Evolutionary conservation across 306 rosid species (phyloP).

Genomic region (Begonia loranthoides): DNA sequence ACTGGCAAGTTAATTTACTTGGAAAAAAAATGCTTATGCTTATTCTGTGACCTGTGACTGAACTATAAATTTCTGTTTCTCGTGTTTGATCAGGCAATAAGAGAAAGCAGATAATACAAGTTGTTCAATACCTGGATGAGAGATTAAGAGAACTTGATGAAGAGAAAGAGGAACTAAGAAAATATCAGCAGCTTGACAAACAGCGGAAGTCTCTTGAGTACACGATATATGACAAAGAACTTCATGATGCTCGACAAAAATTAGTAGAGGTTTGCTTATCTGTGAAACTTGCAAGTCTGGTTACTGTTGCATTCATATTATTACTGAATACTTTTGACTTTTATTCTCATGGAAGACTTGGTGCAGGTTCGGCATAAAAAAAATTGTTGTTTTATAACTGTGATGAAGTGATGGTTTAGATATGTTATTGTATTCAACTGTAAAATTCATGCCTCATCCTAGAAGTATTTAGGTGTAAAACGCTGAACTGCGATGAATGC

Average conservation of each 20-base stretch:
- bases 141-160: conserved; percentile 87
- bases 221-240: conserved; percentile 78
- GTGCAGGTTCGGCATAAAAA: no score
- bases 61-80: not conserved
- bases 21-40: not conserved
- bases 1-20: conserved; percentile 41
- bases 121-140: conserved; percentile 93
- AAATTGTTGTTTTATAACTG: no score
- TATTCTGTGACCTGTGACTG: not conserved
- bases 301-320: not conserved
- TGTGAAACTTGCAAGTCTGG: conserved; percentile 1
- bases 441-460: no score
- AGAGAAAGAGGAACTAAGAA: conserved; percentile 91
- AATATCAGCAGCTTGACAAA: conserved; percentile 91
- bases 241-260: conserved; percentile 84
- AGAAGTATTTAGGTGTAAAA: no score
- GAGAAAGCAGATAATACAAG: conserved; percentile 93
- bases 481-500: no score
- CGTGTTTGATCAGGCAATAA: conserved; percentile 52
- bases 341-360: not conserved
- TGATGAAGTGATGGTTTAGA: no score
- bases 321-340: not conserved
- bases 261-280: conserved; percentile 56
- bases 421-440: no score
- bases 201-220: conserved; percentile 84